Evolutionary conservation across 1,284 basidiomycete species (phyloP), one percentile per base, ranked within the genome.

Genomic region (Fomitopsis schrenkii): DNA sequence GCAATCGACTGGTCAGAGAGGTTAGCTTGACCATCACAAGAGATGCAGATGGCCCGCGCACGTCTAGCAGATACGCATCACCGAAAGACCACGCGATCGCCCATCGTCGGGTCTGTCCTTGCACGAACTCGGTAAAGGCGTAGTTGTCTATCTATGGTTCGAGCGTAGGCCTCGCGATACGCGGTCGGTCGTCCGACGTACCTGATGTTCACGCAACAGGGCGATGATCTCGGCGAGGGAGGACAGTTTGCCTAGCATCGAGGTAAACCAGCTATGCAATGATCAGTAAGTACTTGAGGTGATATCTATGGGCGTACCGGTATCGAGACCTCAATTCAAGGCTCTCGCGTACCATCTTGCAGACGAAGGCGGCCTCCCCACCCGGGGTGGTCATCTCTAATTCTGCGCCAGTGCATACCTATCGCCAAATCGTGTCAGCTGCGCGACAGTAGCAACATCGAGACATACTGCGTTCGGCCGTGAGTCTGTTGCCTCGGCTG

Each of bases 21-120:
- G 15, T 50, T 10, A 33, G 28, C 26, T 60, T 59, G 45, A 62
- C 15, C 64, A 55, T 38, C 48, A 38, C 30, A n/a, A 10, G n/a
- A n/a, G n/a, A n/a, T 42, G 48, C 56, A 15, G 48, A 30, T 30
- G 57, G 26, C 30, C 38, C 30, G 78, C 90, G 57, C 70, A 94
- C 94, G 64, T 96, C 93, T 1, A 91, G 87, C 30, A 97, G 76
- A 9, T 86, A 83, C 9, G 73, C 70, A 22, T 83, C 77, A 1
- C 75, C 77, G 63, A 89, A 88, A 0, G 91, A 93, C 96, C 96
- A 98, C 0, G 83, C 91, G 0, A 98, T 75, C 0, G 89, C 91
- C 95, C 95, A 98, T 22, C 96, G 83, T 9, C 88, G 82, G 0
- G 95, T 98, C 63, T 88, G 84, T 0, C 95, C 93, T 74, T 95